These are phyloP conservation scores for Magnaporthiopsis incrustans DNA, from an alignment of 2,329 filamentous ascomycete species.

Conservation along the genomic window DNA sequence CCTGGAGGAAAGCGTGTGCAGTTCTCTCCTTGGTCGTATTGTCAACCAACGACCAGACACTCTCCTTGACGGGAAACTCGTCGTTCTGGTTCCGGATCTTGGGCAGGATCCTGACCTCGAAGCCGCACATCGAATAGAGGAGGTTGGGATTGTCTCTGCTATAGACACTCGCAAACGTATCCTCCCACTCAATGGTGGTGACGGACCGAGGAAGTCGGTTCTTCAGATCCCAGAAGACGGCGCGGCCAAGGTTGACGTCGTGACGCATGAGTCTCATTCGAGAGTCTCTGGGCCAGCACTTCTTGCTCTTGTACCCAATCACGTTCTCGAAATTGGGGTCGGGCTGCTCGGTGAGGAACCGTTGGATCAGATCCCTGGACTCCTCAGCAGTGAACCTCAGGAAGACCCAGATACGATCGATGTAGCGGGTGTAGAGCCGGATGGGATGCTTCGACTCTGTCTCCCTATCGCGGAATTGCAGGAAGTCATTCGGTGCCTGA, in stretches of 20 bases:
- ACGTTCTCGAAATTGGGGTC: conserved; percentile 99
- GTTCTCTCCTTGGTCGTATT: conserved; percentile 96
- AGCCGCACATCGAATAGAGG: conserved; percentile 95
- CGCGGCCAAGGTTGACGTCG: conserved; percentile 93
- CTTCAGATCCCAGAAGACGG: conserved; percentile 98
- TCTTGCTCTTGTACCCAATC: conserved; percentile 98
- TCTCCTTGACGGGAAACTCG: conserved; percentile 95
- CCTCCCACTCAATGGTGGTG: conserved; percentile 98
- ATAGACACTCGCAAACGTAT: conserved; percentile 97
- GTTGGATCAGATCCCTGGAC: conserved; percentile 89
- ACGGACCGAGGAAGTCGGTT: conserved; percentile 90
- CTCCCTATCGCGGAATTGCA: conserved; percentile 90
- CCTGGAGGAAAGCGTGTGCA: conserved; percentile 93
- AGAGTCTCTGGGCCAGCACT: conserved; percentile 97
- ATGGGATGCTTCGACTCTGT: conserved; percentile 93
- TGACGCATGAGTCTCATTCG: conserved; percentile 98
- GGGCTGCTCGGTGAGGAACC: conserved; percentile 94
- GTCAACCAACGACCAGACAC: conserved; percentile 94
- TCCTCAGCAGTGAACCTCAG: conserved; percentile 90
- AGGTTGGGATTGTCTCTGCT: conserved; percentile 96
- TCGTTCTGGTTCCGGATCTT: conserved; percentile 94
- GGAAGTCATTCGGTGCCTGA: conserved; percentile 89
- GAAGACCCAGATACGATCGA: conserved; percentile 98
- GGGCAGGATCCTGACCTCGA: conserved; percentile 91
- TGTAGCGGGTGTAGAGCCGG: conserved; percentile 93